Evolutionary conservation across 2,329 filamentous ascomycete species (phyloP), one percentile per base, ranked within the genome.

Genomic region (Aureobasidium mangrovei): DNA sequence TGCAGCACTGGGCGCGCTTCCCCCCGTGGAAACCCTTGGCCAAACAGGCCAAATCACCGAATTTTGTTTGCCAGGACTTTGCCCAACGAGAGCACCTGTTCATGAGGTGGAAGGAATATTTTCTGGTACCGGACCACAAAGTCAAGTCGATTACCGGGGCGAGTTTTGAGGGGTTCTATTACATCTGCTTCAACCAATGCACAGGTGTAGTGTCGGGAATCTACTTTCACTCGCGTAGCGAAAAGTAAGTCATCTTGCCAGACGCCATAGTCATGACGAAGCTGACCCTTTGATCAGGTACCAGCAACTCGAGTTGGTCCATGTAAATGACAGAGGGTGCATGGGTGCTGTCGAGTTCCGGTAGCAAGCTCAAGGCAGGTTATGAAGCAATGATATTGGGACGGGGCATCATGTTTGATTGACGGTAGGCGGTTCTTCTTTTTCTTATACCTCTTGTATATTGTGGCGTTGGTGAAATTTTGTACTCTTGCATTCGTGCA

Each of bases 21-120:
- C 80, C 82, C 1, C 86, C 90, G 7, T 97, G 94, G 77, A 81
- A 85, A 53, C 89, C 88, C 1, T 83, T 91, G 56, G 81, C 75
- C 47, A 82, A 74, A 75, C 83, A 78, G 55, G 79, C 79, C 5
- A 81, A 78, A 62, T 73, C 74, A 49, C 70, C 77, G 28, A 54
- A 45, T 4, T 81, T 79, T 62, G 80, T 75, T 59, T 79, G 74
- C 74, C 83, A 74, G 60, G 85, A 94, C 62, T 81, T 85, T 61
- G 80, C 82, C 45, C 86, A 94, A 66, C 79, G 83, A 59, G 91
- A 96, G 62, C 84, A 94, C 67, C 84, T 98, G 32, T 98, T 96
- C 66, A 98, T 98, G 93, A 83, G 93, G 57, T 98, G 93, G 93
- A 98, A 98, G 71, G 93, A 98, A 67, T 90, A 95, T 64, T 98